Percentiles rank a stretch among this genome's conserved stretches.
Evolutionary conservation across 352 stramenopile genomes (phyloP).

Genomic region (Phytophthora podocarpi): DNA sequence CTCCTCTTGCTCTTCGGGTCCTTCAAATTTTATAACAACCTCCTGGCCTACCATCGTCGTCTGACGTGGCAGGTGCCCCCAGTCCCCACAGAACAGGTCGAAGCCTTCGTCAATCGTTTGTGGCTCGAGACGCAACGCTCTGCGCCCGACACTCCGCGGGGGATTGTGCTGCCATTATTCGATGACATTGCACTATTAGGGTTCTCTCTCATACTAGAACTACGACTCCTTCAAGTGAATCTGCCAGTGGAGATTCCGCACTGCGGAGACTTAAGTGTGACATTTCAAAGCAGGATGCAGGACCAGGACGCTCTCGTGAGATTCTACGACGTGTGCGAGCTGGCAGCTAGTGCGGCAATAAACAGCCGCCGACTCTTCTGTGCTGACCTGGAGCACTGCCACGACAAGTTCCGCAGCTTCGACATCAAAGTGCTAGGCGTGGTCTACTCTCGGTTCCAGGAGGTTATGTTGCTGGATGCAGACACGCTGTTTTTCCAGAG

Average conservation of each 20-base stretch:
- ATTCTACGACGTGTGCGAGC: conserved; percentile 60
- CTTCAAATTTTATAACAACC: conserved; percentile 2
- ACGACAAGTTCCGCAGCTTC: conserved; percentile 53
- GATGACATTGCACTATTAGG: conserved; percentile 57
- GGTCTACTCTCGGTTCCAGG: conserved; percentile 49
- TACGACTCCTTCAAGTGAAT: conserved; percentile 42
- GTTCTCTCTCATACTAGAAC: conserved; percentile 62
- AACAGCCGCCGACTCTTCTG: conserved; percentile 44
- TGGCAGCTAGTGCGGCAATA: conserved; percentile 23
- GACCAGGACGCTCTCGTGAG: conserved; percentile 25
- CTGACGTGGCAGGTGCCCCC: conserved; percentile 3
- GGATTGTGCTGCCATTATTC: conserved; percentile 62
- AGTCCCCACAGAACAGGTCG: conserved; percentile 2
- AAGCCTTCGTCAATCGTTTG: conserved; percentile 31
- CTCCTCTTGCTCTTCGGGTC: conserved; percentile 3
- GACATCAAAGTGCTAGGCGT: conserved; percentile 58
- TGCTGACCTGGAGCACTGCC: conserved; percentile 43
- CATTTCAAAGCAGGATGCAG: conserved; percentile 35
- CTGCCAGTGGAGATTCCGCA: conserved; percentile 67
- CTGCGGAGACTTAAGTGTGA: conserved; percentile 53
- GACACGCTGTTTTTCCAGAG: conserved; percentile 59
- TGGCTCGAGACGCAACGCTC: conserved; percentile 31
- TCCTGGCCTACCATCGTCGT: neutral
- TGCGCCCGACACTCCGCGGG: conserved; percentile 17
- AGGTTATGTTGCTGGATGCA: conserved; percentile 57